These are phyloP conservation scores for Gillenia trifoliata DNA, from an alignment of 306 rosid species.

Conservation along the genomic window DNA sequence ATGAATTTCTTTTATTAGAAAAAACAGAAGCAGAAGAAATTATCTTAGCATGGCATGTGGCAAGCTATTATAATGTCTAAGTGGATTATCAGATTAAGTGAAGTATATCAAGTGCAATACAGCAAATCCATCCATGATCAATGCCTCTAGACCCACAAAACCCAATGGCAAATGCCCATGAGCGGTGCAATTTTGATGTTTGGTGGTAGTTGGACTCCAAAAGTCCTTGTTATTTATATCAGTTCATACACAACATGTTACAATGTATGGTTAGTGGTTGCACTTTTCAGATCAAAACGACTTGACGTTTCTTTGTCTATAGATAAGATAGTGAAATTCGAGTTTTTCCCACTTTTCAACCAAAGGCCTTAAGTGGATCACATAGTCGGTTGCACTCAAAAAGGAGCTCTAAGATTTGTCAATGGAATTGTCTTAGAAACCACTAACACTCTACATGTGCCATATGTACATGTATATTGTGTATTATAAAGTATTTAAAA, in stretches of 20 bases:
- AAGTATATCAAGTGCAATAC: constrained; percentile 12
- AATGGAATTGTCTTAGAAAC: constrained; percentile 17
- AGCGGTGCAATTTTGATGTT: constrained; percentile 8
- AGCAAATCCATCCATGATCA: constrained; percentile 10
- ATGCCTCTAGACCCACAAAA: background rate
- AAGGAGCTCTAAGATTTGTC: constrained; percentile 5
- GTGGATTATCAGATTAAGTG: background rate
- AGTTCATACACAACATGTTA: background rate
- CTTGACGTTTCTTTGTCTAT: no score
- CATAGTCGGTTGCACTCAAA: constrained; percentile 29
- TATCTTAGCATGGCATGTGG: background rate
- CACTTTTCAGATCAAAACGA: constrained; percentile 2
- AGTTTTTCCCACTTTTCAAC: background rate
- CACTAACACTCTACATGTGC: constrained; percentile 19
- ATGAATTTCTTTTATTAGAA: background rate
- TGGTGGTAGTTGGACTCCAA: constrained; percentile 10
- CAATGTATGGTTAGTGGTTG: constrained; percentile 13
- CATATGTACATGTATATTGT: background rate
- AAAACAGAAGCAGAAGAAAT: background rate
- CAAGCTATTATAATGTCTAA: background rate
- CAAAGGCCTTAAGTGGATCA: constrained; percentile 18
- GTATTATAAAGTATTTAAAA: background rate
- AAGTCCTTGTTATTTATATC: constrained; percentile 4
- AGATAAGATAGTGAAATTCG: constrained; percentile 8
- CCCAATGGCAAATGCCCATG: constrained; percentile 8